Evolutionary conservation across 148 eudicot genomes (phyloP).

Genomic region (Rhododendron ferrugineum): DNA sequence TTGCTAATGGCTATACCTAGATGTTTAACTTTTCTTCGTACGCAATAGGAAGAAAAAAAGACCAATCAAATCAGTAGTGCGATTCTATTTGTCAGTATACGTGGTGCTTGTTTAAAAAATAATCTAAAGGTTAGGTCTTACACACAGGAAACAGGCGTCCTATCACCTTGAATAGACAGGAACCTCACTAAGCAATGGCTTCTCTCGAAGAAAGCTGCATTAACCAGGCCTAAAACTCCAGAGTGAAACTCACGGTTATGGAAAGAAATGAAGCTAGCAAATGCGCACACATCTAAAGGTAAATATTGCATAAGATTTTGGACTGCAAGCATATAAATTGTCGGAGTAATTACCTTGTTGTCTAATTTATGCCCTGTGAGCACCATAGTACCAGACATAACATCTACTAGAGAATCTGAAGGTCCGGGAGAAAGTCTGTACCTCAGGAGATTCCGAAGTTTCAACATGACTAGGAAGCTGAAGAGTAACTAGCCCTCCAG

Average conservation of each 20-base stretch:
- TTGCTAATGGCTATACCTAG: background rate
- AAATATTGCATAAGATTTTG: background rate
- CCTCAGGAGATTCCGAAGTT: constrained; percentile 71
- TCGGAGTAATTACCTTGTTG: background rate
- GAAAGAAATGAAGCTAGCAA: background rate
- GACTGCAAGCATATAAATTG: background rate
- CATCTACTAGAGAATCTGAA: background rate
- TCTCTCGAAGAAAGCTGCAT: background rate
- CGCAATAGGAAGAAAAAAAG: background rate
- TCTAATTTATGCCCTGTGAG: background rate
- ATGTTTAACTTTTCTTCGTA: background rate
- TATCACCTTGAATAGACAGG: constrained; percentile 3
- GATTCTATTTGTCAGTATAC: background rate
- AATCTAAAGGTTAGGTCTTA: background rate
- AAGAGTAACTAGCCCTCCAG: constrained; percentile 80
- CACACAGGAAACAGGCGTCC: background rate
- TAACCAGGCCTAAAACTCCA: constrained; percentile 1
- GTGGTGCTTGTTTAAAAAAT: constrained; percentile 1
- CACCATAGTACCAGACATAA: constrained; percentile 1
- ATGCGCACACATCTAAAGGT: background rate
- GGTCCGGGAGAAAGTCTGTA: constrained; percentile 18
- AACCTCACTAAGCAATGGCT: background rate
- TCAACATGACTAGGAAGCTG: constrained; percentile 67
- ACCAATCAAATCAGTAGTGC: background rate
- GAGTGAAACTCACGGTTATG: background rate